Evolutionary conservation across 192 early-diverging fungal species (phyloP), one percentile per base, ranked within the genome.

Genomic region (Entomortierella chlamydospora): DNA sequence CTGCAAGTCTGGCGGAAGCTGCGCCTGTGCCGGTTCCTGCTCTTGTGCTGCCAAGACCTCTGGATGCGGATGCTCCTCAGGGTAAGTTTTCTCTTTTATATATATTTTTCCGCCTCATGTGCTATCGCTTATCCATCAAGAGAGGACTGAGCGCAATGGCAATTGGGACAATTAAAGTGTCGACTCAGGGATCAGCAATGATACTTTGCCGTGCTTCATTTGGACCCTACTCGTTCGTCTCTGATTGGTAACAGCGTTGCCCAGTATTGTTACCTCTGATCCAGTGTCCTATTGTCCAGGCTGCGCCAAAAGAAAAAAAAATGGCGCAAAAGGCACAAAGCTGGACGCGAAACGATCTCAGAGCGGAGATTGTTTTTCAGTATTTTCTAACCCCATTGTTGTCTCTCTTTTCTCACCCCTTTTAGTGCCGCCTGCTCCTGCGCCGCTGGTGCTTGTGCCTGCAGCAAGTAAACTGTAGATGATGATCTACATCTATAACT

Each of bases 41-140:
- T 31, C 49, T 17, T 79, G 76, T 51, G 20, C 65, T 61, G 20
- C 64, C 60, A 68, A 58, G 60, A 25, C 61, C 57, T 39, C 70
- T 18, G 67, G 66, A 34, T 79, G 76, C 57, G 76, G 67, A 49
- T 79, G 76, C 50, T 47, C 68, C 62, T 73, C 71, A 57, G 71
- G 71, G 71, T 73, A 73, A 59, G 70, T 69, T 43, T 0, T 59
- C 17, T 18, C 51, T 5, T 22, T 26, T 60, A 11, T 39, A 29
- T 61, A 22, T 12, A 42, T 61, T 61, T 29, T 22, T 43, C 28
- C 10, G 29, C 25, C 5, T 57, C 34, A 37, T 37, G 34, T 37
- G 34, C 10, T 7, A 6, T 57, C 25, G 0, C n/a, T 30, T 29
- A 37, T 1, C 37, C 25, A 45, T 30, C 12, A 4, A 28, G 13